These are phyloP conservation scores for Aquilaria sinensis DNA, from an alignment of 345 rosid species.

Conservation along the genomic window DNA sequence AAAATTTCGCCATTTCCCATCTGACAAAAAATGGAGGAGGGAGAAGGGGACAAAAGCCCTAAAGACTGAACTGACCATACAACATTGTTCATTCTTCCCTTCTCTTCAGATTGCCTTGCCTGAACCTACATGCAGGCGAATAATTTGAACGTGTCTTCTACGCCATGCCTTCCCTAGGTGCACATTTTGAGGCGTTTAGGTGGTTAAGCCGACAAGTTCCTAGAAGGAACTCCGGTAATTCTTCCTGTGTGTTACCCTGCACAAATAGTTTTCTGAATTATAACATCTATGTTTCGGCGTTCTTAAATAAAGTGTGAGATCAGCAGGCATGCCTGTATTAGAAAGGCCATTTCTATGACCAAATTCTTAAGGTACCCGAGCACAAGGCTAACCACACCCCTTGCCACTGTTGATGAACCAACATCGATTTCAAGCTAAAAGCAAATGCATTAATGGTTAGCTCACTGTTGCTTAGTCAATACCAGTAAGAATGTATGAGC, in stretches of 20 bases:
- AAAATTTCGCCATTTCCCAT: too few species aligned
- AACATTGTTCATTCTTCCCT: not conserved
- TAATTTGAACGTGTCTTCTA: constrained; percentile 3
- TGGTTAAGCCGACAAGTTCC: constrained; percentile 81
- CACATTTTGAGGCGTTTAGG: constrained; percentile 61
- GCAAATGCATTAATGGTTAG: too few species aligned
- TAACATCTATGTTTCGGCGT: too few species aligned
- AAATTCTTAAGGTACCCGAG: constrained; percentile 77
- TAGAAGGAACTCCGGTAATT: constrained; percentile 76
- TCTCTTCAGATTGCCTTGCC: too few species aligned
- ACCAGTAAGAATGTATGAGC: not conserved
- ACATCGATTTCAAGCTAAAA: constrained; percentile 72
- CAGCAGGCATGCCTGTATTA: constrained; percentile 56
- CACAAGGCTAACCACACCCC: constrained; percentile 76
- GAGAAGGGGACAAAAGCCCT: too few species aligned
- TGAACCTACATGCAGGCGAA: too few species aligned
- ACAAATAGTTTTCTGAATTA: constrained; percentile 7
- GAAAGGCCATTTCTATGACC: constrained; percentile 90
- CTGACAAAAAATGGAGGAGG: too few species aligned
- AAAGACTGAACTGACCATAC: not conserved
- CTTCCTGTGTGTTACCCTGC: constrained; percentile 82
- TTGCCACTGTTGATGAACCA: constrained; percentile 89
- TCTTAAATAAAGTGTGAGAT: not conserved
- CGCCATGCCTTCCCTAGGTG: constrained; percentile 20
- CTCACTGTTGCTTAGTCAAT: too few species aligned